Evolutionary conservation across 768 basidiomycete genomes (phyloP).

Genomic region (Macrolepiota fuliginosa): DNA sequence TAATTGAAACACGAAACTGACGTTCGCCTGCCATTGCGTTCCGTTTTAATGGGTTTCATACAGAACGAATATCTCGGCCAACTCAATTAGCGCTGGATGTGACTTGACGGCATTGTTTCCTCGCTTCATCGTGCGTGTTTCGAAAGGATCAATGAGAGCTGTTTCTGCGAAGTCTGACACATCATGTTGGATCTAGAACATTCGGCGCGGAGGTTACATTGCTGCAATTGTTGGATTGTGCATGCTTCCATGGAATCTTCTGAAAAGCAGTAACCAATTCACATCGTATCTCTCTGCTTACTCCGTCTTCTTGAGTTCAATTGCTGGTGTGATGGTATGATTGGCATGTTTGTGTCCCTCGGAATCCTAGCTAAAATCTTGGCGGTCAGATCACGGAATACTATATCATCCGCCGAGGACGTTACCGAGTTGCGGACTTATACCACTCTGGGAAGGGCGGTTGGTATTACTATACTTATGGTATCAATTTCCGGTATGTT

Average conservation of each 20-base stretch:
- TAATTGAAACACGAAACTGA: constrained; percentile 1
- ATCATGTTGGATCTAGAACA: constrained; percentile 45
- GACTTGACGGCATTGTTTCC: constrained; percentile 79
- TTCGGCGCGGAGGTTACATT: constrained; percentile 81
- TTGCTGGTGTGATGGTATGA: constrained; percentile 76
- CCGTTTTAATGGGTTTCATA: constrained; percentile 6
- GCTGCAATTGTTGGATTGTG: constrained; percentile 75
- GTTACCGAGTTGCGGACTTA: constrained; percentile 69
- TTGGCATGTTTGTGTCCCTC: neutral
- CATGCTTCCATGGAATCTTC: constrained; percentile 77
- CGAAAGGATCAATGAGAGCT: neutral
- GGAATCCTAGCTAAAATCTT: neutral
- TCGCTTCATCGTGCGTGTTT: constrained; percentile 58
- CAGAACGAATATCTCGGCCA: constrained; percentile 80
- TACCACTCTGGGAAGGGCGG: constrained; percentile 55
- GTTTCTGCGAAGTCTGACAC: neutral
- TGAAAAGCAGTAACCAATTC: constrained; percentile 72
- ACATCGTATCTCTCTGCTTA: constrained; percentile 82
- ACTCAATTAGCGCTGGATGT: constrained; percentile 80
- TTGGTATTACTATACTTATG: constrained; percentile 77
- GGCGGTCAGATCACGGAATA: constrained; percentile 66
- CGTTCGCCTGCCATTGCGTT: neutral
- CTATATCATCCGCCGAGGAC: constrained; percentile 68
- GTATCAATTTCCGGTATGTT: constrained; percentile 65
- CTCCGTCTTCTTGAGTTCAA: constrained; percentile 77